phyloP scores from a whole-genome alignment of 495 filamentous ascomycete species.

The Talaromyces trachyspermus region DNA sequence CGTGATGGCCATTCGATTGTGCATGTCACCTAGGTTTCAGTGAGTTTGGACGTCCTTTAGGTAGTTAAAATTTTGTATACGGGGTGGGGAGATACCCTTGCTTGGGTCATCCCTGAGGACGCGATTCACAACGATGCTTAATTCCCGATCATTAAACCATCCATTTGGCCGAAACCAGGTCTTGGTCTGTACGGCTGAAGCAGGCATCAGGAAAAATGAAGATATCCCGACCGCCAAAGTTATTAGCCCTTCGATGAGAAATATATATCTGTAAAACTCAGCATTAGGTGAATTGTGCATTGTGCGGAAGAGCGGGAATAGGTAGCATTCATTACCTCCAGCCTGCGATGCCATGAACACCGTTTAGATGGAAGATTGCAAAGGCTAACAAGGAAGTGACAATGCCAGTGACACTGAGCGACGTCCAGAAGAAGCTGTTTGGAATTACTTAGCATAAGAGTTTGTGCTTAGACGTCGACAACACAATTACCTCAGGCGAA shows the following conservation, averaged over 20 bases:
- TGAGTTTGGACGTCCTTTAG: too few species aligned
- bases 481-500: constrained; percentile 47
- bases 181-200: constrained; percentile 53
- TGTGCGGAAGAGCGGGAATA: too few species aligned
- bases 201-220: constrained; percentile 51
- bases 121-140: constrained; percentile 58
- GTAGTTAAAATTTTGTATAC: too few species aligned
- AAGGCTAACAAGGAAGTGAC: constrained; percentile 52
- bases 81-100: constrained; percentile 47
- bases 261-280: constrained; percentile 27
- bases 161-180: constrained; percentile 54
- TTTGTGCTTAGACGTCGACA: too few species aligned
- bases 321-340: constrained; percentile 51
- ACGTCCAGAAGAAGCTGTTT: constrained; percentile 49
- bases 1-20: constrained; percentile 42
- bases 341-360: constrained; percentile 41
- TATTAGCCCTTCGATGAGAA: constrained; percentile 30
- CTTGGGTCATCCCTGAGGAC: constrained; percentile 57
- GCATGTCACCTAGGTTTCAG: constrained; percentile 9
- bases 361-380: constrained; percentile 54
- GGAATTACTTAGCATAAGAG: too few species aligned
- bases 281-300: too few species aligned
- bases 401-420: constrained; percentile 50
- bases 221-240: constrained; percentile 49
- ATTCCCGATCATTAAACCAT: constrained; percentile 56